Conservation (phyloP, 1,284 basidiomycete genomes). For the Coniferiporia weirii region DNA sequence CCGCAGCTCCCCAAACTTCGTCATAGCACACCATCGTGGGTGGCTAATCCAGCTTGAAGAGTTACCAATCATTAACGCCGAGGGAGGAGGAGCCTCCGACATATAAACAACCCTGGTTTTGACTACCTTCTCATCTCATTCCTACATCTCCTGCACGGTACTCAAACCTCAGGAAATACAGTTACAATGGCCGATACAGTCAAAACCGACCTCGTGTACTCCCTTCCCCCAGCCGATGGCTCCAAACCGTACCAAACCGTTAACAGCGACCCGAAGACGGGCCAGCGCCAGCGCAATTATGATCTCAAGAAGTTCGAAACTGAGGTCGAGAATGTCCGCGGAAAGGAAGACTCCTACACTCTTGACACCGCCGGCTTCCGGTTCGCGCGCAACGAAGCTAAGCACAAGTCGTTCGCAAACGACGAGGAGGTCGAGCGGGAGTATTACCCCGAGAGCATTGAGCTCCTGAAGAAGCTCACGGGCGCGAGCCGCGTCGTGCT, state of each 20-base stretch:
- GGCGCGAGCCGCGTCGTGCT: conserved; percentile 53
- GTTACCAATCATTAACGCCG: too few relatives aligned
- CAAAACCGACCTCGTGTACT: conserved; percentile 16
- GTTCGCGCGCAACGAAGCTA: conserved; percentile 36
- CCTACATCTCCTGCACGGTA: neutral
- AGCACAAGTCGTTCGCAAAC: conserved; percentile 39
- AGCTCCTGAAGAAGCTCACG: conserved; percentile 53
- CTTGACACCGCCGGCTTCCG: conserved; percentile 57
- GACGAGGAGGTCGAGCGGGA: conserved; percentile 44
- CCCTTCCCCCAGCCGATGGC: conserved; percentile 18
- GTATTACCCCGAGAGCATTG: conserved; percentile 57
- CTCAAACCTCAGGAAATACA: neutral
- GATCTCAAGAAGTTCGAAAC: conserved; percentile 26
- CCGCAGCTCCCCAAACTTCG: too few relatives aligned
- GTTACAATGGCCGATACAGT: conserved; percentile 4
- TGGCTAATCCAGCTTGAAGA: too few relatives aligned
- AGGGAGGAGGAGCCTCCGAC: too few relatives aligned
- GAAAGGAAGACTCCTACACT: conserved; percentile 40
- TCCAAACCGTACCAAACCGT: conserved; percentile 17
- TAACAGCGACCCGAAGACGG: conserved; percentile 8
- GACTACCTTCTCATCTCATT: neutral
- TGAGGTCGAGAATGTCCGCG: conserved; percentile 50
- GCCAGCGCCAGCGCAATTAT: conserved; percentile 15
- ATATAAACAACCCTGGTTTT: too few relatives aligned
- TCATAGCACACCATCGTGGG: too few relatives aligned